Base-by-base conservation (phyloP, 352 stramenopile genomes). In the Thalassiosira sp. region DNA sequence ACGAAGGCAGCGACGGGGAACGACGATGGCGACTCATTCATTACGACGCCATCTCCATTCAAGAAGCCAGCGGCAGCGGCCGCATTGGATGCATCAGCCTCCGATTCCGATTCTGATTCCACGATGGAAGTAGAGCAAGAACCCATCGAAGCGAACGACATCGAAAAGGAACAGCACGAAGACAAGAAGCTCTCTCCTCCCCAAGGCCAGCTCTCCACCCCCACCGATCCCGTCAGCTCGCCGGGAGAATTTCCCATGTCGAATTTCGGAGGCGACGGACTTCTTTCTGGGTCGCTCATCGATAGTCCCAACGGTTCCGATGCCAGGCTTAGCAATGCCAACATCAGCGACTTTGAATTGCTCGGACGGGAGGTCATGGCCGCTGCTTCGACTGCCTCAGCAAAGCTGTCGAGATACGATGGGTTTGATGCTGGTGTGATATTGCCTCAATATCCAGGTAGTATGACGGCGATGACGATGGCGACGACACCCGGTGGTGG, bases 341-440 rank as follows among this genome's bases (percentile, higher is more conserved):
- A 48, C n/a, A 18, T 18, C 13, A 62, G 20, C 10, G 58, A 67
- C 40, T 67, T 43, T 16, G 58, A 67, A 0, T 40, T 67, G 18
- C 58, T 67, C 40, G 22, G 18, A 15, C 42, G 25, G 15, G 58
- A 67, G 27, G 58, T 67, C 11, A 57, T 67, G 58, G 58, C 58
- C 13, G 58, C 58, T 6, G 42, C 58, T 31, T 53, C 58, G 0
- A 67, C 58, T 11, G 58, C 58, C 18, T 53, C 58, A 11, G 58
- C 58, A 18, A 67, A 56, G 58, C 58, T 67, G 28, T 67, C 58
- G 15, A 13, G 58, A n/a, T 45, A 42, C 24, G 58, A 67, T 45
- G 58, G 58, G 7, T 67, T 67, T 13, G 58, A 67, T 56, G 22
- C 58, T 1, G 49, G n/a, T n/a, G n/a, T n/a, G n/a, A n/a, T n/a